Percentiles rank a stretch among this genome's conserved stretches.
Conservation (phyloP, 148 eudicot genomes). For the Nyssa sinensis region DNA sequence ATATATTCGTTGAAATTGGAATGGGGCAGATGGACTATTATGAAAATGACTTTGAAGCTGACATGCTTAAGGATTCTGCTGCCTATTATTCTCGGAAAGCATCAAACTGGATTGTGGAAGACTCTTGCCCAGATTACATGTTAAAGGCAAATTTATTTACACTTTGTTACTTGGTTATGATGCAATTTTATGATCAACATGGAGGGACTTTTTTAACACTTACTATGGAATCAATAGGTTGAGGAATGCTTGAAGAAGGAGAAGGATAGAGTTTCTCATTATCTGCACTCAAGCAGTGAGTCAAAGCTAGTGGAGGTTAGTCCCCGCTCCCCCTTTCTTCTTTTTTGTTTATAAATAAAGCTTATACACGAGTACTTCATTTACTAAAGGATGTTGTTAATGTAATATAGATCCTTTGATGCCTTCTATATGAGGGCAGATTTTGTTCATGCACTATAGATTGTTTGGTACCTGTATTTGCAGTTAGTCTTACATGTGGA, state of each 20-base stretch:
- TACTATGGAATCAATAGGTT: constrained; percentile 30
- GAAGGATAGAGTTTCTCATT: constrained; percentile 65
- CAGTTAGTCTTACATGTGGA: neutral
- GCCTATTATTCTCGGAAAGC: constrained; percentile 75
- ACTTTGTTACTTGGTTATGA: neutral
- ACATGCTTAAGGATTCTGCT: constrained; percentile 50
- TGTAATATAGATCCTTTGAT: neutral
- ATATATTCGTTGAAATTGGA: constrained; percentile 61
- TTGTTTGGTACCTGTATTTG: neutral
- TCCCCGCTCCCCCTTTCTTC: neutral
- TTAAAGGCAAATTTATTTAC: constrained; percentile 42
- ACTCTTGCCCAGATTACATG: constrained; percentile 81
- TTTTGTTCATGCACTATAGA: neutral
- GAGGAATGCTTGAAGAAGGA: constrained; percentile 69
- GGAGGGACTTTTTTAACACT: neutral
- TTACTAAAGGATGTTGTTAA: neutral
- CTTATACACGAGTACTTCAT: neutral
- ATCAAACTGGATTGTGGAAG: constrained; percentile 61
- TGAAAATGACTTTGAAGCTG: constrained; percentile 56
- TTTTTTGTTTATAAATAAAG: neutral
- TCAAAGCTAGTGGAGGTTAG: constrained; percentile 65
- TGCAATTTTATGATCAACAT: neutral
- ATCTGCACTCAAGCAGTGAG: constrained; percentile 65
- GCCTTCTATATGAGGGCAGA: neutral
- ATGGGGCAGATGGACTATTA: constrained; percentile 46